These are phyloP conservation scores for Blastosporella zonata DNA, from an alignment of 1,284 basidiomycete species.

Conservation along the genomic window DNA sequence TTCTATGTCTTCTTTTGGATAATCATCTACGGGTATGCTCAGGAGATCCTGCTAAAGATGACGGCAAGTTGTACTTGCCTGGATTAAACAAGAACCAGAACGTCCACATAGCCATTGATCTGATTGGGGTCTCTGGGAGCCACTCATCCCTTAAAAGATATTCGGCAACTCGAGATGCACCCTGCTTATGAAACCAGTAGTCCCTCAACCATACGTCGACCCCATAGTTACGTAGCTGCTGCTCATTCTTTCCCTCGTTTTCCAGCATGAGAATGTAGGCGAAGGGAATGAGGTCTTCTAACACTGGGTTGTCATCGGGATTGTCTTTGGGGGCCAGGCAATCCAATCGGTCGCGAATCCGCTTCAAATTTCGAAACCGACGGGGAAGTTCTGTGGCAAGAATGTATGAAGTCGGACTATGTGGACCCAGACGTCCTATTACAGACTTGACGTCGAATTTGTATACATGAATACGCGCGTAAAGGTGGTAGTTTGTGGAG, in stretches of 20 bases:
- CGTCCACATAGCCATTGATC: slow-evolving; percentile 68
- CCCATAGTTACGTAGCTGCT: slow-evolving; percentile 59
- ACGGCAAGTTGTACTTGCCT: slow-evolving; percentile 38
- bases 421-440: slow-evolving; percentile 49
- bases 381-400: slow-evolving; percentile 57
- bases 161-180: slow-evolving; percentile 40
- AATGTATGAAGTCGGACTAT: slow-evolving; percentile 36
- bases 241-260: slow-evolving; percentile 75
- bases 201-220: slow-evolving; percentile 49
- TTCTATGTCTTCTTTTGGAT: slow-evolving; percentile 35
- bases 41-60: slow-evolving; percentile 5
- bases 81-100: slow-evolving; percentile 66
- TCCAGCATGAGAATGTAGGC: slow-evolving; percentile 78
- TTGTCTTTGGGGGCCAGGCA: slow-evolving; percentile 27
- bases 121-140: slow-evolving; percentile 52
- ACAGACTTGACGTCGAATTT: slow-evolving; percentile 68
- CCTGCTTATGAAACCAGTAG: slow-evolving; percentile 51
- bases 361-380: slow-evolving; percentile 51
- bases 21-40: slow-evolving; percentile 41
- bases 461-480: slow-evolving; percentile 61
- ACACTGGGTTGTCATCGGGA: slow-evolving; percentile 24
- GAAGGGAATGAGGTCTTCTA: slow-evolving; percentile 54
- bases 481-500: slow-evolving; percentile 56
- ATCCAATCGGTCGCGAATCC: slow-evolving; percentile 44
- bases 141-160: slow-evolving; percentile 42